phyloP scores from a whole-genome alignment of 306 rosid genomes.

The Canavalia gladiata region DNA sequence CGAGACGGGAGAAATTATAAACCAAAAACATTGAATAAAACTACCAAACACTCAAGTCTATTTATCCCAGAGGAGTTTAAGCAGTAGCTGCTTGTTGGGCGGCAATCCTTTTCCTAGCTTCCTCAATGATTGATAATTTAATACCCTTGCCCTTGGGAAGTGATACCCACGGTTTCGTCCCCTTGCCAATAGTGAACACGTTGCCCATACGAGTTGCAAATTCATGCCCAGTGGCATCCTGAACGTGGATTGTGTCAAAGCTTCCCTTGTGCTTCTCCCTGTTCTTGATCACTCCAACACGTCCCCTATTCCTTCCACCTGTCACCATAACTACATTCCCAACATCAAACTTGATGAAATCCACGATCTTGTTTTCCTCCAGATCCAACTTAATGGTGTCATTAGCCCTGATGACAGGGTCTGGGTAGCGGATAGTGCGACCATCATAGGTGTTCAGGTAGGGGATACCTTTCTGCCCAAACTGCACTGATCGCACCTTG shows the following conservation, averaged over 20 bases:
- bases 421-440: conserved; percentile 91
- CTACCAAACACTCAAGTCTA: conserved; percentile 36
- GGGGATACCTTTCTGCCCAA: conserved; percentile 87
- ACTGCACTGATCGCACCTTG: conserved; percentile 82
- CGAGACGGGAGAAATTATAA: conserved; percentile 7
- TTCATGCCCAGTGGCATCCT: conserved; percentile 83
- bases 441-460: conserved; percentile 86
- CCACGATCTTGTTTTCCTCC: conserved; percentile 70
- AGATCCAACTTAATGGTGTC: conserved; percentile 86
- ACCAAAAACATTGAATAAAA: conserved; percentile 28
- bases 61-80: conserved; percentile 28
- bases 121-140: conserved; percentile 79
- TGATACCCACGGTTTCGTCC: conserved; percentile 70
- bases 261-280: conserved; percentile 88
- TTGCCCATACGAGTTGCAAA: conserved; percentile 78
- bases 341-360: conserved; percentile 81
- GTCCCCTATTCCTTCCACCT: conserved; percentile 81
- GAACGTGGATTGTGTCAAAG: conserved; percentile 80
- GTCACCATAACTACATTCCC: conserved; percentile 90
- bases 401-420: conserved; percentile 80
- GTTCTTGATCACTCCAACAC: conserved; percentile 84
- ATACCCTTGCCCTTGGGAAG: conserved; percentile 93
- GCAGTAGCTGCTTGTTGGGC: conserved; percentile 73
- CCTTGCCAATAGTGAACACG: conserved; percentile 83
- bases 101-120: conserved; percentile 76